Conservation (phyloP, 2,329 filamentous ascomycete genomes). For the Colletotrichum tropicicola region DNA sequence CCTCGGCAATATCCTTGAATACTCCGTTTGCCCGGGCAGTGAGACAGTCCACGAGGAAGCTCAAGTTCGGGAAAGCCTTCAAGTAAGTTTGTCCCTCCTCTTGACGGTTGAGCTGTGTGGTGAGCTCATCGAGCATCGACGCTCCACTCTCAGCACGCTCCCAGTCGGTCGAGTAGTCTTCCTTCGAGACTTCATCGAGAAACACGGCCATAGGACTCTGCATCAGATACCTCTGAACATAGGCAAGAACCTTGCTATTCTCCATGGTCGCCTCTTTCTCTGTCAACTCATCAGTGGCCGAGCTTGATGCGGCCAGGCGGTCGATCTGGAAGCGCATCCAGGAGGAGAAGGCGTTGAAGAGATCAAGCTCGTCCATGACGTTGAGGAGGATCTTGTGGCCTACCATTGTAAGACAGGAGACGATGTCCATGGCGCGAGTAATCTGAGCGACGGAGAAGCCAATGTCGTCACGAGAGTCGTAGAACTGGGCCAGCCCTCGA, state of each 20-base stretch:
- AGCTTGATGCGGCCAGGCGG: slow-evolving; percentile 70
- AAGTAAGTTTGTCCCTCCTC: slow-evolving; percentile 55
- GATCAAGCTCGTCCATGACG: slow-evolving; percentile 78
- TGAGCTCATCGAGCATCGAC: slow-evolving; percentile 52
- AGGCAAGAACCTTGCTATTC: slow-evolving; percentile 75
- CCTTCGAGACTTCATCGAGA: slow-evolving; percentile 59
- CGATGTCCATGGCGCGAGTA: slow-evolving; percentile 72
- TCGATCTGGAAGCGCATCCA: slow-evolving; percentile 91
- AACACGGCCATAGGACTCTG: slow-evolving; percentile 72
- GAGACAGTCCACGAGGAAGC: slow-evolving; percentile 69
- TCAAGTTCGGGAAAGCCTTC: slow-evolving; percentile 67
- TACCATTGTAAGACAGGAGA: slow-evolving; percentile 79
- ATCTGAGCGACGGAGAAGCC: slow-evolving; percentile 73
- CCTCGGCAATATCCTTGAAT: slow-evolving; percentile 74
- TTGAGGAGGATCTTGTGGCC: slow-evolving; percentile 77
- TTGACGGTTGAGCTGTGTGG: slow-evolving; percentile 53
- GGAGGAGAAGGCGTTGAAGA: slow-evolving; percentile 80
- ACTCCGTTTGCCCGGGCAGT: slow-evolving; percentile 66
- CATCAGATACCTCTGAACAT: slow-evolving; percentile 77
- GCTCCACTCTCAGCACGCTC: slow-evolving; percentile 45
- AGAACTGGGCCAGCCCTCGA: slow-evolving; percentile 83
- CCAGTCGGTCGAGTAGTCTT: slow-evolving; percentile 60
- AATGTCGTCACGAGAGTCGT: slow-evolving; percentile 71
- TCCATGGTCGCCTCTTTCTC: slow-evolving; percentile 84
- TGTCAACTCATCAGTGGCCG: slow-evolving; percentile 74